phyloP scores from a whole-genome alignment of 257 asterid species.

The Plantago major region DNA sequence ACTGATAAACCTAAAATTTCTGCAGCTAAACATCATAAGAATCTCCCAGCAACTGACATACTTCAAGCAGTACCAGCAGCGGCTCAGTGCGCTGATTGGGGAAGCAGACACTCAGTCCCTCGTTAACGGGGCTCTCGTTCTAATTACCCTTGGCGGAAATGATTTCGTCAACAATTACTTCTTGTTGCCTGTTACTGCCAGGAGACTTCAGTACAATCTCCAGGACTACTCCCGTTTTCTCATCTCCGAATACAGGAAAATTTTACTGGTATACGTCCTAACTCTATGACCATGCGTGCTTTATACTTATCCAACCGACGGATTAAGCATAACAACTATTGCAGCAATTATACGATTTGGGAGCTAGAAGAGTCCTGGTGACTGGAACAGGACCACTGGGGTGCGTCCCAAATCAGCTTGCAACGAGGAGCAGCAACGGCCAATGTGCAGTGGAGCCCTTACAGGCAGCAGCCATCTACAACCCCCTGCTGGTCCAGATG shows the following conservation, averaged over 20 bases:
- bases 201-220: constrained; percentile 48
- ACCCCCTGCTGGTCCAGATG: constrained; percentile 55
- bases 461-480: constrained; percentile 43
- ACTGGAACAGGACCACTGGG: constrained; percentile 77
- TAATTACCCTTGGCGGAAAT: constrained; percentile 73
- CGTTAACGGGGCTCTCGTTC: constrained; percentile 56
- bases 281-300: too few species aligned
- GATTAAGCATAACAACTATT: neutral
- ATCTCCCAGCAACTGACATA: constrained; percentile 36
- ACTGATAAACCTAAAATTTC: neutral
- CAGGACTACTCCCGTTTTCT: constrained; percentile 39
- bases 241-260: constrained; percentile 56
- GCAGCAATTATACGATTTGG: constrained; percentile 51
- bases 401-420: constrained; percentile 60
- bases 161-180: constrained; percentile 81
- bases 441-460: constrained; percentile 59
- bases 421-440: constrained; percentile 45
- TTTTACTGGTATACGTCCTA: constrained; percentile 33
- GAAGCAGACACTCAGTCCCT: constrained; percentile 26
- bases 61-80: constrained; percentile 42
- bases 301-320: too few species aligned
- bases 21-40: constrained; percentile 53
- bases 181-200: constrained; percentile 39
- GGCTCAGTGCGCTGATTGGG: constrained; percentile 50
- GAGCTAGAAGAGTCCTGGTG: constrained; percentile 59